phyloP scores from a whole-genome alignment of 2,329 filamentous ascomycete genomes.

The Chaetomium sp. region DNA sequence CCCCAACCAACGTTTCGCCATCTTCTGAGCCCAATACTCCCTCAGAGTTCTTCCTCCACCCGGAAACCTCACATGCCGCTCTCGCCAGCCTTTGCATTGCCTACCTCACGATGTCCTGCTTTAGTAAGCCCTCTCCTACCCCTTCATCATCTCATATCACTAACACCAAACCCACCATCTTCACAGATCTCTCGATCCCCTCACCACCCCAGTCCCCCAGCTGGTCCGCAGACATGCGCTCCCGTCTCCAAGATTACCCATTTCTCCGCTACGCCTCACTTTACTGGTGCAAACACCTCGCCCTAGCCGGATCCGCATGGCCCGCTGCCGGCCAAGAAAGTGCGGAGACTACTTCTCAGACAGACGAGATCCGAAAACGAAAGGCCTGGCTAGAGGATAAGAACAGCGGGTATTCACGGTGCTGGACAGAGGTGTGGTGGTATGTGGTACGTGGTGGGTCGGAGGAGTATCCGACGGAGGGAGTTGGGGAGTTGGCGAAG shows the following conservation, averaged over 20 bases:
- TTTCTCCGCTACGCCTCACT: background rate
- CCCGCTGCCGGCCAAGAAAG: background rate
- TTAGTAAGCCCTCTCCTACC: background rate
- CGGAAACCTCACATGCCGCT: background rate
- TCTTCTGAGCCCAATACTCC: background rate
- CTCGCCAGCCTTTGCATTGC: background rate
- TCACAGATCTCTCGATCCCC: background rate
- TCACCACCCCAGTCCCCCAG: no score
- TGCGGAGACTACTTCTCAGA: no score
- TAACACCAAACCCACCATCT: background rate
- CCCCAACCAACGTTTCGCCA: no score
- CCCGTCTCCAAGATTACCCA: background rate
- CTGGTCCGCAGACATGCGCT: background rate
- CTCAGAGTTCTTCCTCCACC: background rate
- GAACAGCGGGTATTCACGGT: background rate
- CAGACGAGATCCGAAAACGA: background rate
- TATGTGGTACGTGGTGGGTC: background rate
- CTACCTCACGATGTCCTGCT: background rate
- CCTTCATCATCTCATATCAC: background rate
- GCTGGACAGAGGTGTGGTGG: background rate
- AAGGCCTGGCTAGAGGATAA: background rate
- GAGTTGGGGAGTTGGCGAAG: background rate
- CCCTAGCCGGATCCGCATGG: background rate
- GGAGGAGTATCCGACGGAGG: background rate
- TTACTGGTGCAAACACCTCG: background rate